phyloP scores from a whole-genome alignment of 2,329 filamentous ascomycete species.

The Amauroascus niger region DNA sequence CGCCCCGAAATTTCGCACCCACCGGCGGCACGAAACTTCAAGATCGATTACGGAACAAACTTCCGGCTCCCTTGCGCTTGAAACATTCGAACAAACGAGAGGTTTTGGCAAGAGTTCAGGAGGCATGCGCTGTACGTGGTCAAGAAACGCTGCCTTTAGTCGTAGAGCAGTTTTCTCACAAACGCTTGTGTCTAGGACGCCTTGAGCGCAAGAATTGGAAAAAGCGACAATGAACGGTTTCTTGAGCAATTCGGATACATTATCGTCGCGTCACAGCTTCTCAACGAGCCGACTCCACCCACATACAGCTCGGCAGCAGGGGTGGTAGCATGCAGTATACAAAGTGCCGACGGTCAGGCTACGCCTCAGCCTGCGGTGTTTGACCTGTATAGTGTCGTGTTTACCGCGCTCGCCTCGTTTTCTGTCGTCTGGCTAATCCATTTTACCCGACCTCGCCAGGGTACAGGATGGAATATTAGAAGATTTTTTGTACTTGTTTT shows the following conservation, averaged over 20 bases:
- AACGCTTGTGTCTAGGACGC: slow-evolving; percentile 44
- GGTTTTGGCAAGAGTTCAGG: slow-evolving; percentile 34
- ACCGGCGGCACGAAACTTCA: slow-evolving; percentile 42
- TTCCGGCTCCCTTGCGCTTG: slow-evolving; percentile 41
- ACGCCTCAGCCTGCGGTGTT: slow-evolving; percentile 37
- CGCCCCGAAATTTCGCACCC: slow-evolving; percentile 38
- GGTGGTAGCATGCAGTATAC: slow-evolving; percentile 23
- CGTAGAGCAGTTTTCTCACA: not conserved
- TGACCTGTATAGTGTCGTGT: slow-evolving; percentile 55
- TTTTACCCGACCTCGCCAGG: slow-evolving; percentile 55
- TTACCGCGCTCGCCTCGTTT: slow-evolving; percentile 55
- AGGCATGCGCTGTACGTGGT: slow-evolving; percentile 40
- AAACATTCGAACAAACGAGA: slow-evolving; percentile 25
- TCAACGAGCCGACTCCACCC: slow-evolving; percentile 51
- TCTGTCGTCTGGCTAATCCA: slow-evolving; percentile 57
- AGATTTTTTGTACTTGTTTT: slow-evolving; percentile 32
- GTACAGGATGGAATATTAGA: slow-evolving; percentile 33
- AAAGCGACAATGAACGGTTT: slow-evolving; percentile 72
- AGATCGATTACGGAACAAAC: slow-evolving; percentile 40
- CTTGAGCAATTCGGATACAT: slow-evolving; percentile 89
- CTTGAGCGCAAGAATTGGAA: slow-evolving; percentile 52
- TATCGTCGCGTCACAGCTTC: slow-evolving; percentile 80
- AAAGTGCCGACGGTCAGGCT: slow-evolving; percentile 25
- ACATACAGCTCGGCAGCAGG: slow-evolving; percentile 33
- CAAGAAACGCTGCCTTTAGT: not conserved